Conservation (phyloP, 2,329 filamentous ascomycete genomes). For the Fusarium goolgardi region DNA sequence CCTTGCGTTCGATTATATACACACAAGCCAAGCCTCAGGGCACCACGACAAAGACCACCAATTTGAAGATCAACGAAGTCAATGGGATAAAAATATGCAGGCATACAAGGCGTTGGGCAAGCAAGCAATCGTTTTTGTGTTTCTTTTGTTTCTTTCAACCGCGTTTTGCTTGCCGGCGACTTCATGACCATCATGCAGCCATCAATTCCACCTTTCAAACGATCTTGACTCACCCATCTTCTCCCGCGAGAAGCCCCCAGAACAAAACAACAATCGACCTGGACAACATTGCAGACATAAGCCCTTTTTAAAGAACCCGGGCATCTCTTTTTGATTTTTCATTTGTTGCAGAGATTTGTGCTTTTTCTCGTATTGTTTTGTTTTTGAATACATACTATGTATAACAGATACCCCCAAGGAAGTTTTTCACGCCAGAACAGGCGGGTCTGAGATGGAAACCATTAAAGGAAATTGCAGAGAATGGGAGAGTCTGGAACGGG, state of each 20-base stretch:
- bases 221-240: slow-evolving; percentile 13
- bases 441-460: slow-evolving; percentile 38
- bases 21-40: slow-evolving; percentile 37
- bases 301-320: slow-evolving; percentile 7
- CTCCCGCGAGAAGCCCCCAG: slow-evolving; percentile 1
- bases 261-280: slow-evolving; percentile 23
- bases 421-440: slow-evolving; percentile 35
- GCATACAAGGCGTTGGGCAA: slow-evolving; percentile 43
- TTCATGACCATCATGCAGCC: slow-evolving; percentile 20
- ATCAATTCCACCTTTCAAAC: slow-evolving; percentile 29
- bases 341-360: slow-evolving; percentile 39
- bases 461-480: slow-evolving; percentile 25
- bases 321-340: slow-evolving; percentile 28
- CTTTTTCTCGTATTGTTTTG: slow-evolving; percentile 24
- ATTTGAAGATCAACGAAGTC: slow-evolving; percentile 33
- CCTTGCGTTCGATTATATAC: slow-evolving; percentile 20
- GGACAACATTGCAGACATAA: slow-evolving; percentile 21
- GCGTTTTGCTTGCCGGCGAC: slow-evolving; percentile 33
- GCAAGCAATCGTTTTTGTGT: slow-evolving; percentile 42
- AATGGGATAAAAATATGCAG: slow-evolving; percentile 37
- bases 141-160: slow-evolving; percentile 24
- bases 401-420: slow-evolving; percentile 48
- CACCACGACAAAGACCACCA: slow-evolving; percentile 29
- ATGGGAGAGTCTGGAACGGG: slow-evolving; percentile 5
- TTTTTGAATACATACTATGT: slow-evolving; percentile 44